phyloP scores from a whole-genome alignment of 768 basidiomycete genomes.

The Rossbeevera mucosa region DNA sequence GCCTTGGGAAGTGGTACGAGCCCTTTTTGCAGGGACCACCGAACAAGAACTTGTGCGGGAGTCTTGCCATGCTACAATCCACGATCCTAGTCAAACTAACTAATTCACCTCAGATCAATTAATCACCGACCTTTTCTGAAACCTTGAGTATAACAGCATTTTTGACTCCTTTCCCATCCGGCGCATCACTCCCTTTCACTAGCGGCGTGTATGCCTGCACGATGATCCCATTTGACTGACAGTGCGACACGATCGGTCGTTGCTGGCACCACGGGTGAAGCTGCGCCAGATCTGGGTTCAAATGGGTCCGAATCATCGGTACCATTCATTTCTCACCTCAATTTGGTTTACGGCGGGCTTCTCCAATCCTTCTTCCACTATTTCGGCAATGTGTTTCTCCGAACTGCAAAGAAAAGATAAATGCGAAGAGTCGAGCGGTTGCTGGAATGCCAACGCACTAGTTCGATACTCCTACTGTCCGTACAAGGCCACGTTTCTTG shows the following conservation, averaged over 20 bases:
- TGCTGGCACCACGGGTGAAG: slow-evolving; percentile 82
- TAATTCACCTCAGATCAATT: background rate
- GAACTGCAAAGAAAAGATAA: slow-evolving; percentile 14
- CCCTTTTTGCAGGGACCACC: slow-evolving; percentile 48
- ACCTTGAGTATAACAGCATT: slow-evolving; percentile 46
- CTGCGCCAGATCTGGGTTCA: slow-evolving; percentile 30
- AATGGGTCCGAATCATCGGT: background rate
- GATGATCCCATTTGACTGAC: slow-evolving; percentile 51
- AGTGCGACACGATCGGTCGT: slow-evolving; percentile 68
- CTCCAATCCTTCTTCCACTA: slow-evolving; percentile 23
- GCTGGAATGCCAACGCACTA: slow-evolving; percentile 30
- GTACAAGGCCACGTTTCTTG: slow-evolving; percentile 34
- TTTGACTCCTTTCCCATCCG: slow-evolving; percentile 35
- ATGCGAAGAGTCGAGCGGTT: background rate
- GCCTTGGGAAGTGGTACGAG: slow-evolving; percentile 79
- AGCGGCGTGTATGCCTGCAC: slow-evolving; percentile 74
- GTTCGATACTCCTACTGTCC: slow-evolving; percentile 45
- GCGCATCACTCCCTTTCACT: slow-evolving; percentile 39
- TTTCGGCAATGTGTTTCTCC: slow-evolving; percentile 25
- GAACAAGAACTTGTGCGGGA: slow-evolving; percentile 43
- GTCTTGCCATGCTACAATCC: slow-evolving; percentile 24
- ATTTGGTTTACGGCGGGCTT: slow-evolving; percentile 29
- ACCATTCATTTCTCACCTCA: slow-evolving; percentile 12
- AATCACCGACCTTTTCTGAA: slow-evolving; percentile 49
- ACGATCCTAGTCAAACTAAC: background rate